Conservation (phyloP, 495 filamentous ascomycete genomes). For the Barbatosphaeria neglecta region DNA sequence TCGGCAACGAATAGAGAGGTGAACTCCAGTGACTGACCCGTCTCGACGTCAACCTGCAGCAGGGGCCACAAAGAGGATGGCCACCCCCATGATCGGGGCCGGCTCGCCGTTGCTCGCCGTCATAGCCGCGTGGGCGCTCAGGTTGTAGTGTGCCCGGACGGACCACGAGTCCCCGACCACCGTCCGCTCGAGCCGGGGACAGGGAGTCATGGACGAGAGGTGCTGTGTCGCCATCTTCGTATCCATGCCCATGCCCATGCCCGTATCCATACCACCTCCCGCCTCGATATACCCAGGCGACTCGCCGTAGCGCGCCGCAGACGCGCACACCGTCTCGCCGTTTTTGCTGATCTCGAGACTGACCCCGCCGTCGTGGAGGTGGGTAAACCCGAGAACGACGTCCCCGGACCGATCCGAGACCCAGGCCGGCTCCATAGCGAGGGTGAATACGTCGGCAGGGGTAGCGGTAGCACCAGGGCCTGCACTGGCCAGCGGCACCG, state of each 20-base stretch:
- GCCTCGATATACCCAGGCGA: slow-evolving; percentile 2
- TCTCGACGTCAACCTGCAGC: not conserved
- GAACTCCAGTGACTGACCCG: no score
- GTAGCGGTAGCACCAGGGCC: not conserved
- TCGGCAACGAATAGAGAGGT: not conserved
- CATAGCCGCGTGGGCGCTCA: slow-evolving; percentile 9
- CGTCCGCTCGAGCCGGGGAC: slow-evolving; percentile 2
- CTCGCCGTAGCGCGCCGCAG: slow-evolving; percentile 10
- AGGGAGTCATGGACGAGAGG: slow-evolving; percentile 7
- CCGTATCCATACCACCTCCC: not conserved
- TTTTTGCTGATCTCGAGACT: slow-evolving; percentile 5
- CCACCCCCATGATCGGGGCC: slow-evolving; percentile 13
- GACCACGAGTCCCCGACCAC: slow-evolving; percentile 10
- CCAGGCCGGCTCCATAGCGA: slow-evolving; percentile 12
- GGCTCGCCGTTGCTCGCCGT: slow-evolving; percentile 1
- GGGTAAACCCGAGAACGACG: slow-evolving; percentile 1
- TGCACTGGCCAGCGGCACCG: slow-evolving; percentile 2
- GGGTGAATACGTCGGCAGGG: not conserved
- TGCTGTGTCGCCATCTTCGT: slow-evolving; percentile 3
- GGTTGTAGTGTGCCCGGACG: slow-evolving; percentile 14
- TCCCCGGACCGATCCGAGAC: slow-evolving; percentile 6
- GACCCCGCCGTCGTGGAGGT: slow-evolving; percentile 11
- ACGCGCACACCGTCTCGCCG: slow-evolving; percentile 4
- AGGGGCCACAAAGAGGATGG: slow-evolving; percentile 9
- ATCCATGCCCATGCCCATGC: not conserved